Evolutionary conservation across 306 rosid genomes (phyloP).

Genomic region (Dalbergia cultrata): DNA sequence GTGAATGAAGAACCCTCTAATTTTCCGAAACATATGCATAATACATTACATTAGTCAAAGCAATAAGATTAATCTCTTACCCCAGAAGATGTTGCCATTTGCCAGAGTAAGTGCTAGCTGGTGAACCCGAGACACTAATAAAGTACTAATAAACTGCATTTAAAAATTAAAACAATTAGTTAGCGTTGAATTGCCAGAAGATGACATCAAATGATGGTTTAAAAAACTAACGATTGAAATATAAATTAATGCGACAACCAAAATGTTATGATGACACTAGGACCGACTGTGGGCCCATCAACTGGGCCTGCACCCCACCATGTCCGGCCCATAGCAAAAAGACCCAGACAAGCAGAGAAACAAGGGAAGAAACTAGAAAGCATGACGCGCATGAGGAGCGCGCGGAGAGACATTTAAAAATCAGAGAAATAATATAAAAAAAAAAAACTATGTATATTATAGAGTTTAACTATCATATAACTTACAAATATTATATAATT

Average conservation of each 20-base stretch:
- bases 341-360: constrained; percentile 10
- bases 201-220: constrained; percentile 23
- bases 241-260: neutral
- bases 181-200: constrained; percentile 23
- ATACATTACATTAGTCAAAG: neutral
- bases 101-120: constrained; percentile 28
- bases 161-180: constrained; percentile 25
- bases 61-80: constrained; percentile 52
- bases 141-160: constrained; percentile 37
- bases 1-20: neutral
- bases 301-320: constrained; percentile 42
- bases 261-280: constrained; percentile 7
- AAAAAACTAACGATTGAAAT: neutral
- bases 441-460: too few species aligned
- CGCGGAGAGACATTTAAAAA: constrained; percentile 41
- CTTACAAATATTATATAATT: too few species aligned
- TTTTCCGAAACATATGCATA: constrained; percentile 9
- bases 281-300: constrained; percentile 35
- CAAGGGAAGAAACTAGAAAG: constrained; percentile 1
- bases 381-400: constrained; percentile 10
- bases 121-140: constrained; percentile 21
- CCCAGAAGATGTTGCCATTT: constrained; percentile 68
- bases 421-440: neutral
- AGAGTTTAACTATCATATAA: too few species aligned
- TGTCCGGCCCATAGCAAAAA: constrained; percentile 26